Percentiles rank a stretch among this genome's conserved stretches.
phyloP scores from a whole-genome alignment of 306 rosid genomes.

The Quercus dentata region DNA sequence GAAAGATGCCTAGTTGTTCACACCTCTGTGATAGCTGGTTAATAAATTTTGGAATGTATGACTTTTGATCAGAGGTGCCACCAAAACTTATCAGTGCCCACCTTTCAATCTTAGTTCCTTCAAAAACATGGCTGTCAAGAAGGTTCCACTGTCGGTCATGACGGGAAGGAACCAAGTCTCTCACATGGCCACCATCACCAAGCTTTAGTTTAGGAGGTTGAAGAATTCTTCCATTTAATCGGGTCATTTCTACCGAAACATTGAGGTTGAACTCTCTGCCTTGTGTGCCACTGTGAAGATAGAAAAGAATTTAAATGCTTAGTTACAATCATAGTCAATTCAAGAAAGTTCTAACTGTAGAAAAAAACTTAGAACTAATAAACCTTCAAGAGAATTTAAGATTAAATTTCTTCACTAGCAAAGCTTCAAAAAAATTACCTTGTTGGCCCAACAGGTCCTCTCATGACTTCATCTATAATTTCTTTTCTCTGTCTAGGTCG shows the following conservation, averaged over 20 bases:
- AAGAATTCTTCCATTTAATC: constrained; percentile 79
- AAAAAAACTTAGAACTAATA: neutral
- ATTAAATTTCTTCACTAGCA: neutral
- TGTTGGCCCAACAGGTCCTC: constrained; percentile 77
- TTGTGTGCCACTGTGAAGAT: constrained; percentile 62
- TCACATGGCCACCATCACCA: constrained; percentile 83
- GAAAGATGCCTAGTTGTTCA: constrained; percentile 84
- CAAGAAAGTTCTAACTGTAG: neutral
- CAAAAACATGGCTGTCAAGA: constrained; percentile 78
- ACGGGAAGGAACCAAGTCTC: constrained; percentile 77
- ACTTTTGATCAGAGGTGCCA: constrained; percentile 76
- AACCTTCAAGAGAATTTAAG: neutral
- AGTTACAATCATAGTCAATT: neutral
- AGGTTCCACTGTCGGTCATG: constrained; percentile 95
- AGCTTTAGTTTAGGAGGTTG: constrained; percentile 94
- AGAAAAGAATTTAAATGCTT: constrained; percentile 17
- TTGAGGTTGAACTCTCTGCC: constrained; percentile 82
- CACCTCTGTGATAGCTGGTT: constrained; percentile 80
- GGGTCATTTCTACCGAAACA: constrained; percentile 85
- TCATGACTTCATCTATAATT: constrained; percentile 82
- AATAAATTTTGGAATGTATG: constrained; percentile 64
- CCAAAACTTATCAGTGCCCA: constrained; percentile 94
- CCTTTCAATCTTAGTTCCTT: constrained; percentile 84
- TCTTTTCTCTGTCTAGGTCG: constrained; percentile 82
- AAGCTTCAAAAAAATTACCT: constrained; percentile 44